Evolutionary conservation across 768 basidiomycete genomes (phyloP).

Genomic region (Psilocybe cyanescens): DNA sequence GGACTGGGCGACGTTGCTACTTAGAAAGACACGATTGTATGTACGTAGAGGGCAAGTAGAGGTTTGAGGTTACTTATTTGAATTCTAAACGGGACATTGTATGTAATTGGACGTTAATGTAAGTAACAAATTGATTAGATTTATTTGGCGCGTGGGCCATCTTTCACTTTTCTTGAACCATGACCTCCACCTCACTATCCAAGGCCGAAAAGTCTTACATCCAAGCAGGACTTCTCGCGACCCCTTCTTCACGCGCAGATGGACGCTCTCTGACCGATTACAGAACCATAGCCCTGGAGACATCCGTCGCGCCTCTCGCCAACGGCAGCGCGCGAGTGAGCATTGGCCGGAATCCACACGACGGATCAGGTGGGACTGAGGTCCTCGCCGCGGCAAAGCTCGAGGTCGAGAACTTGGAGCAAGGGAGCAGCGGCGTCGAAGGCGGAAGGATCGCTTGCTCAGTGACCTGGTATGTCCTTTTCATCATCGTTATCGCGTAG

Average conservation of each 20-base stretch:
- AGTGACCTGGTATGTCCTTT: constrained; percentile 73
- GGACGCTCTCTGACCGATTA: constrained; percentile 72
- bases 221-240: constrained; percentile 60
- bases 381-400: constrained; percentile 79
- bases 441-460: constrained; percentile 68
- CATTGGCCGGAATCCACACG: constrained; percentile 61
- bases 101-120: neutral
- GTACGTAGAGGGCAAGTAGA: no score
- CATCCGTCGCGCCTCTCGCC: constrained; percentile 77
- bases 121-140: neutral
- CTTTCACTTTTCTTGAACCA: neutral
- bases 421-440: constrained; percentile 49
- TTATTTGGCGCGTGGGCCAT: neutral
- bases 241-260: constrained; percentile 72
- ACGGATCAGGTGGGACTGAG: constrained; percentile 72
- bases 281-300: constrained; percentile 72
- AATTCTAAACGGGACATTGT: neutral
- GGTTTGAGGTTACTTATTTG: no score
- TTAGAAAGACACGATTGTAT: neutral
- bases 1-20: neutral
- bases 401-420: constrained; percentile 68
- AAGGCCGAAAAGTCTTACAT: constrained; percentile 85
- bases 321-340: constrained; percentile 82
- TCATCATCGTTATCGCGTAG: neutral
- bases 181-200: constrained; percentile 49